phyloP scores from a whole-genome alignment of 2,329 filamentous ascomycete species.

The Catunica adiposa region DNA sequence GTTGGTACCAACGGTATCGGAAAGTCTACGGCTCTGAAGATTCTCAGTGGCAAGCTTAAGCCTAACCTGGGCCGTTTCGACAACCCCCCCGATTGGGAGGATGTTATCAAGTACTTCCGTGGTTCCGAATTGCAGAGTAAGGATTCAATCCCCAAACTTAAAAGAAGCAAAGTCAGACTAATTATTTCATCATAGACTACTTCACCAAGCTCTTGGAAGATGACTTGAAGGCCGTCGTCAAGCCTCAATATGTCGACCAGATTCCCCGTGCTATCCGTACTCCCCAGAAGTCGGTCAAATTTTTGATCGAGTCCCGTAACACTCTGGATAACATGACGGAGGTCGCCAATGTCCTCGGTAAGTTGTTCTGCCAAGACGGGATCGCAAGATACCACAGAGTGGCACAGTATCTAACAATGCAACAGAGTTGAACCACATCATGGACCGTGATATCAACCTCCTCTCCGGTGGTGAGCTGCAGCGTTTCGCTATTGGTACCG shows the following conservation, averaged over 20 bases:
- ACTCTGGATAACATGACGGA: conserved; percentile 67
- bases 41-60: conserved; percentile 95
- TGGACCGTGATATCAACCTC: conserved; percentile 75
- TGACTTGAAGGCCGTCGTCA: conserved; percentile 91
- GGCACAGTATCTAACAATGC: conserved; percentile 17
- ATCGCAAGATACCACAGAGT: background rate
- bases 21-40: conserved; percentile 99
- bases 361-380: too few species aligned
- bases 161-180: background rate
- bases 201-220: conserved; percentile 98
- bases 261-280: conserved; percentile 84
- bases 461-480: conserved; percentile 97
- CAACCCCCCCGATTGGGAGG: conserved; percentile 97
- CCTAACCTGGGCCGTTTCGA: conserved; percentile 90
- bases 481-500: conserved; percentile 89
- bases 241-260: conserved; percentile 98
- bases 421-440: conserved; percentile 65
- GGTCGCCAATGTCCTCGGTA: conserved; percentile 55
- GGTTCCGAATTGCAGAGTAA: conserved; percentile 91
- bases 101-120: conserved; percentile 95
- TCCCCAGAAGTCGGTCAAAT: conserved; percentile 60
- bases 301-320: conserved; percentile 58
- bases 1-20: conserved; percentile 99
- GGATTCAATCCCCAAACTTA: conserved; percentile 19
- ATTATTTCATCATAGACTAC: conserved; percentile 45